Base-by-base conservation (phyloP, 331 rosid species). In the Acacia pycnantha region DNA sequence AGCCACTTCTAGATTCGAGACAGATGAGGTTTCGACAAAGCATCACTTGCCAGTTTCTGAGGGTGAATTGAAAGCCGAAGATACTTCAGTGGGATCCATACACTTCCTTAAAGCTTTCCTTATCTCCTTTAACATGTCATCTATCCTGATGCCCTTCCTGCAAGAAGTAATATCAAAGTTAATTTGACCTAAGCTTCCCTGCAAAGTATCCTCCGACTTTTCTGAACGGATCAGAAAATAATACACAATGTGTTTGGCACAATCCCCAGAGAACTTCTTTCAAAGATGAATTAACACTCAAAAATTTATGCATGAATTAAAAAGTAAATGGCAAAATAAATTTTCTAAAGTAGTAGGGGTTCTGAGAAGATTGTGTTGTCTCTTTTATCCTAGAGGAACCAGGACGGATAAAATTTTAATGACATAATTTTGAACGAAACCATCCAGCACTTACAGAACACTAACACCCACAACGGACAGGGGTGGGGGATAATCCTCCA, bases 381-480 rank as follows among this genome's bases (percentile, higher is more conserved):
- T 44, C 58, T 43, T 70, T 44, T 22, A 43, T 22, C n/a, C 29
- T 24, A 29, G 4, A 29, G 11, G 43, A 65, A 29, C 43, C 40
- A 27, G 10, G 9, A 0, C 2, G 19, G 33, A 21, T 69, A 41
- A 40, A 41, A 37, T n/a, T 40, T n/a, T 68, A 18, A 47, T 47
- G 51, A 13, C 51, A 13, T 69, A 13, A 14, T 40, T 40, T 69
- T 69, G 29, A 40, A 82, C 43, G 74, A 67, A 73, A 74, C 50
- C 65, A 37, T 48, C 67, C 48, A 58, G 75, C 78, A 92, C 99
- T 92, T 92, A 93, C 99, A 92, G 77, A 74, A 95, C 94, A 78
- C 95, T 95, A 84, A 93, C 97, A 77, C 97, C 97, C 1, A 93
- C 92, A 70, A 92, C 93, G 65, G 97, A 90, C 73, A 83, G 88